Evolutionary conservation across 2,329 filamentous ascomycete species (phyloP), one percentile per base, ranked within the genome.

Genomic region (Colletotrichum acutatum): DNA sequence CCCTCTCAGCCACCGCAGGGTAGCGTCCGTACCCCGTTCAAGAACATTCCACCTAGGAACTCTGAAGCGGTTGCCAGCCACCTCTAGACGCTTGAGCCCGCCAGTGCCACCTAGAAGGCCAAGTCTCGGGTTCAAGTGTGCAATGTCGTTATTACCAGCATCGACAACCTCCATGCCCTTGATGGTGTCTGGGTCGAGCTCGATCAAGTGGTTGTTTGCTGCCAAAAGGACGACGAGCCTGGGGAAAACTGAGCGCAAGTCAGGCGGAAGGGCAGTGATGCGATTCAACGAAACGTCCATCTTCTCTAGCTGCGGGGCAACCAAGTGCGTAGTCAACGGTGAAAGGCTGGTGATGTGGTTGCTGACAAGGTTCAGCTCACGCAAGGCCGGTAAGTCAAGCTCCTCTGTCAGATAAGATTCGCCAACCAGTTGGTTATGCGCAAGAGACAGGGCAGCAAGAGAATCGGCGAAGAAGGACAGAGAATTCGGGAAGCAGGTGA

Each of bases 1-100:
- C 32, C 94, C 93, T 73, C 94, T 89, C 63, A 98, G 82, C 93
- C 95, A 98, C 62, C 91, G 87, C 76, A 98, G 84, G 0, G 95
- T 92, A 2, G 94, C 93, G 77, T 97, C 95, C 0, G 95, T 98
- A 0, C 96, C 96, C 74, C 95, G 93, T 73, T 96, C 93, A 60
- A 98, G 84, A 7, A 98, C 89, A 75, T 93, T 93, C 85, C 93
- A 95, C 69, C 94, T 90, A 0, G 96, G 96, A 37, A 98, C 95
- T 37, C 94, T 89, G 83, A 98, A 98, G 37, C 91, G 88, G 80
- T 98, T 98, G 0, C 95, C 95, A 32, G 90, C 90, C 4, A 98
- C 93, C 60, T 97, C 93, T 11, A 98, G 84, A 66, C 89, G 82
- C 86, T 93, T 84, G 83, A 90, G 75, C 77, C 91, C 84, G 2